A percentile compares a stretch with the other conserved stretches of the same genome.
Evolutionary conservation across 352 stramenopile genomes (phyloP).

Genomic region (Pythium insidiosum): DNA sequence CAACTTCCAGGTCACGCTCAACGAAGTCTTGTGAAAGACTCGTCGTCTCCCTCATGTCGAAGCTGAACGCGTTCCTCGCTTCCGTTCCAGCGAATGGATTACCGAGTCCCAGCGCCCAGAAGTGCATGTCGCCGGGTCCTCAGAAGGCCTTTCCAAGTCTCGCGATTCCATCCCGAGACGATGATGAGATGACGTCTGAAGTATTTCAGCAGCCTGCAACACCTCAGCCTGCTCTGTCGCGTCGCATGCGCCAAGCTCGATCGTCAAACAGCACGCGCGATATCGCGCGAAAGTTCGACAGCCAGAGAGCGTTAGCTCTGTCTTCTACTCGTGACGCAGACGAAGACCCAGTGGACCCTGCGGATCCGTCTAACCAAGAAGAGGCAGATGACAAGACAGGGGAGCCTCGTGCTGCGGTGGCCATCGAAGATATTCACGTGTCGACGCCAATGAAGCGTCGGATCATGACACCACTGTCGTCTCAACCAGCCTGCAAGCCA

Average conservation of each 20-base stretch:
- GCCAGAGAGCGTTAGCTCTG: slow-evolving; percentile 5
- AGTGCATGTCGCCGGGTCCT: not conserved
- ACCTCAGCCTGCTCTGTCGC: slow-evolving; percentile 40
- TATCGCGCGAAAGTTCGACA: slow-evolving; percentile 11
- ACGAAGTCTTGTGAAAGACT: not conserved
- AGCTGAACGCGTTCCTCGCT: slow-evolving; percentile 74
- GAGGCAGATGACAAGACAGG: no score
- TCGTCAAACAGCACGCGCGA: slow-evolving; percentile 10
- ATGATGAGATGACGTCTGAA: slow-evolving; percentile 3
- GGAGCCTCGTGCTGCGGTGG: slow-evolving; percentile 5
- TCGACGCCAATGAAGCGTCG: slow-evolving; percentile 8
- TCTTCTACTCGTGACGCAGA: not conserved
- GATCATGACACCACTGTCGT: not conserved
- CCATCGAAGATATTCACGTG: slow-evolving; percentile 3
- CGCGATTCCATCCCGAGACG: slow-evolving; percentile 7
- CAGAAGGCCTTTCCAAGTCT: slow-evolving; percentile 16
- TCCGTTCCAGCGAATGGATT: slow-evolving; percentile 51
- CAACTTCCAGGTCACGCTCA: no score
- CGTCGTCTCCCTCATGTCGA: slow-evolving; percentile 16
- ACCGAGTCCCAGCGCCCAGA: slow-evolving; percentile 16
- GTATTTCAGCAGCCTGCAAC: slow-evolving; percentile 22
- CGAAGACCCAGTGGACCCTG: no score
- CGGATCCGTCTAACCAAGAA: slow-evolving; percentile 22
- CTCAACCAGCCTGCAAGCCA: not conserved
- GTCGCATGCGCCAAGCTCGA: no score